Evolutionary conservation across 2,329 filamentous ascomycete species (phyloP), one percentile per base, ranked within the genome.

Genomic region (Aspergillus intermedius): DNA sequence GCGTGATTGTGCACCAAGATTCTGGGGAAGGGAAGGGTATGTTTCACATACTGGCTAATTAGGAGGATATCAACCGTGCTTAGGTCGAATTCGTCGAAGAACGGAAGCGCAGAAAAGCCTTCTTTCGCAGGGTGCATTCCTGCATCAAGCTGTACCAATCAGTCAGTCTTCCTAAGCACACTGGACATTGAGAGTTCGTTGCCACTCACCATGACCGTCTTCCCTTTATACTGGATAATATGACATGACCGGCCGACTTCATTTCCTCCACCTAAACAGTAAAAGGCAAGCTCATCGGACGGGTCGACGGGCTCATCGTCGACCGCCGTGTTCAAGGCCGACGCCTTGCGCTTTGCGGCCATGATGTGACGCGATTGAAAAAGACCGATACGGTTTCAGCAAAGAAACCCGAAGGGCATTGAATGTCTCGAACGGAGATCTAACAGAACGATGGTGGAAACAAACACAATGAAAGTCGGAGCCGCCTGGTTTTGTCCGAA

Each of bases 151-250:
- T 95, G 65, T 49, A 58, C 19, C 8, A 30, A 39, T 13, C 30
- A 12, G 34, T 41, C 42, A 45, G 42, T 40, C 15, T 45, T 19
- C 42, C 30, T 42, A 13, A 34, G 39, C 28, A 4, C 22, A 15
- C 10, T 17, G 37, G 7, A 19, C 17, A 7, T 21, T 9, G 37
- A 5, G 7, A 9, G 10, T 7, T 41, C 25, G 7, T 30, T 23
- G 30, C 46, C 21, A 67, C 82, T 59, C 75, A 94, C 90, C 93
- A 98, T 98, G 58, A 98, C 89, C 5, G 91, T 97, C 72, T 98
- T 98, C 53, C 93, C 93, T 73, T 97, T 98, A 80, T 98, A 98
- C 65, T 97, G 90, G 51, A 98, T 84, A 60, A 98, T 95, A 67
- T 98, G 93, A 70, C 93, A 97, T 57, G 93, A 97, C 57, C 93